Conservation (phyloP, 306 rosid species). For the Prunus dulcis region DNA sequence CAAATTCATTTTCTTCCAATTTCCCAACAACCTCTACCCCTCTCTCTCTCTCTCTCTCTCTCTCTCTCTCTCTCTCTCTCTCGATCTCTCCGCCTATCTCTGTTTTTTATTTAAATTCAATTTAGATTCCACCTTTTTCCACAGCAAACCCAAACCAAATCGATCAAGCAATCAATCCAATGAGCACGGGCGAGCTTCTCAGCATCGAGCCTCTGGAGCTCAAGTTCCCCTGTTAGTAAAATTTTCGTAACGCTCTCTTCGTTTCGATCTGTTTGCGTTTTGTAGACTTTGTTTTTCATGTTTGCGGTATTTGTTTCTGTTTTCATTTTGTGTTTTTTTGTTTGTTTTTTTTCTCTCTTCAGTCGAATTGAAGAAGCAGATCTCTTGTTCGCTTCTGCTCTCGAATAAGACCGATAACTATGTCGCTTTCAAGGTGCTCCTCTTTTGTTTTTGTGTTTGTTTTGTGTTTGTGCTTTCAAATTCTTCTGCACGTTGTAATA, state of each 20-base stretch:
- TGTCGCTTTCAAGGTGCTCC: slow-evolving; percentile 84
- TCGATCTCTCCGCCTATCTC: slow-evolving; percentile 32
- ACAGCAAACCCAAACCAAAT: not conserved
- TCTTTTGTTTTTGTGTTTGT: not conserved
- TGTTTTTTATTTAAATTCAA: not conserved
- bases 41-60: not conserved
- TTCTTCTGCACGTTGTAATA: not conserved
- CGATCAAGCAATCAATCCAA: slow-evolving; percentile 15
- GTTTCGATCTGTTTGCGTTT: slow-evolving; percentile 27
- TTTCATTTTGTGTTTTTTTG: slow-evolving; percentile 6
- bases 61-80: not conserved
- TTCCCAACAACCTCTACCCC: not conserved
- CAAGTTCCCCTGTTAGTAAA: slow-evolving; percentile 63
- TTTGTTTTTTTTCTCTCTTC: not conserved
- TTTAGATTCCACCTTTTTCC: not conserved
- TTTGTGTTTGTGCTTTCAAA: not conserved
- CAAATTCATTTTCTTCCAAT: not conserved
- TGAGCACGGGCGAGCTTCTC: slow-evolving; percentile 89
- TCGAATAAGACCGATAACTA: slow-evolving; percentile 76
- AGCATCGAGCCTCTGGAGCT: slow-evolving; percentile 86
- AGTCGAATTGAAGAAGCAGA: slow-evolving; percentile 96
- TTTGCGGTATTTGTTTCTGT: slow-evolving; percentile 4
- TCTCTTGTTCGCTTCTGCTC: slow-evolving; percentile 80
- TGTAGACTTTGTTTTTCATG: slow-evolving; percentile 8
- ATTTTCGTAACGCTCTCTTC: not conserved